phyloP scores from a whole-genome alignment of 202 grass and related monocot species.

The Carex sylvatica region DNA sequence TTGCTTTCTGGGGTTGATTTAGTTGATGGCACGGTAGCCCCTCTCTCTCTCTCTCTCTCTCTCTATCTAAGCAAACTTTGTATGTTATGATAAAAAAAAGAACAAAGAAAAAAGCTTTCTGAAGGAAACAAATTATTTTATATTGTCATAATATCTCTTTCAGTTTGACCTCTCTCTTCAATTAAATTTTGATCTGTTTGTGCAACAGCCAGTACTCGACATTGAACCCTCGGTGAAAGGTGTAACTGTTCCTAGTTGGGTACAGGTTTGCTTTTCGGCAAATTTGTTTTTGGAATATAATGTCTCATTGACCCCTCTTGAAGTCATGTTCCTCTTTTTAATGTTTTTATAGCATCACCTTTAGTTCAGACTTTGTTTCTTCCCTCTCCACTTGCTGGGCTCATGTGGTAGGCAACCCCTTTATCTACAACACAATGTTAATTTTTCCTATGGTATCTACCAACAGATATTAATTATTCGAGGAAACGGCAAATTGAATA shows the following conservation, averaged over 20 bases:
- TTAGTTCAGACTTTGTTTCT: slow-evolving; percentile 54
- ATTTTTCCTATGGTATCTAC: not conserved
- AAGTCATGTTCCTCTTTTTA: slow-evolving; percentile 8
- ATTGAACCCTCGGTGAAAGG: slow-evolving; percentile 56
- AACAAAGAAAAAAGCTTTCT: not conserved
- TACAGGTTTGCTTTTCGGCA: slow-evolving; percentile 50
- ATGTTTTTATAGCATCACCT: slow-evolving; percentile 1
- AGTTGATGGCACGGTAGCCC: slow-evolving; percentile 81
- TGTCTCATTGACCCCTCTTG: slow-evolving; percentile 8
- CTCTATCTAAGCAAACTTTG: not conserved
- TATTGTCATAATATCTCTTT: not conserved
- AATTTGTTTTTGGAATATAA: slow-evolving; percentile 14
- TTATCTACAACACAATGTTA: slow-evolving; percentile 6
- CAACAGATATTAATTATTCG: not conserved
- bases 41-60: not conserved
- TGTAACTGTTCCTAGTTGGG: slow-evolving; percentile 58
- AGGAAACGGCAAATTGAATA: not conserved
- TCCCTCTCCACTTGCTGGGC: slow-evolving; percentile 55
- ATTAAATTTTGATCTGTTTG: slow-evolving; percentile 37
- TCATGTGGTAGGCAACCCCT: slow-evolving; percentile 51
- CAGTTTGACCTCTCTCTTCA: slow-evolving; percentile 29
- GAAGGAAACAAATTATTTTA: not conserved
- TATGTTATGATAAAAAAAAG: not conserved
- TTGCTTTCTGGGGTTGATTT: slow-evolving; percentile 97
- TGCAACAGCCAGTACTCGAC: slow-evolving; percentile 82